Evolutionary conservation across 345 rosid genomes (phyloP).

Genomic region (Schrenkiella parvula): DNA sequence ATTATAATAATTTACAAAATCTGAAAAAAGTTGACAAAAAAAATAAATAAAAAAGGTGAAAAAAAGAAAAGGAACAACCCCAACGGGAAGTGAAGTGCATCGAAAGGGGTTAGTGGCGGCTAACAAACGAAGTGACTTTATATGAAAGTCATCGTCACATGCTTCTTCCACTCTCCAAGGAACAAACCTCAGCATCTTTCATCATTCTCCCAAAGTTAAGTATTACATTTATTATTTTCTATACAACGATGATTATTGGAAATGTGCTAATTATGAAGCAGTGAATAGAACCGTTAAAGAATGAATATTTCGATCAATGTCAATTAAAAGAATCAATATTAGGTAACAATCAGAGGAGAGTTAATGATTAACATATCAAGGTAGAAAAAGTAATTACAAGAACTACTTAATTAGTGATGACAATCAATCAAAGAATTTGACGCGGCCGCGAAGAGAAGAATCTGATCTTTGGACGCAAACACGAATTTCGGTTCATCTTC

Average conservation of each 20-base stretch:
- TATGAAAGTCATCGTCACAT: constrained; percentile 37
- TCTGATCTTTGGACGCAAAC: constrained; percentile 42
- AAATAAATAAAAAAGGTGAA: too few species aligned
- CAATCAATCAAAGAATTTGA: constrained; percentile 73
- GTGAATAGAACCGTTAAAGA: background rate
- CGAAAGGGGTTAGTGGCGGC: constrained; percentile 30
- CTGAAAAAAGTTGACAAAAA: too few species aligned
- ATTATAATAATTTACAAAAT: background rate
- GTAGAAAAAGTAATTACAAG: constrained; percentile 23
- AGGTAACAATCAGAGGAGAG: background rate
- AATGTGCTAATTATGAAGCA: constrained; percentile 1
- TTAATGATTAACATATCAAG: constrained; percentile 24
- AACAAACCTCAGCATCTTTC: constrained; percentile 27
- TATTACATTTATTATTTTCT: background rate
- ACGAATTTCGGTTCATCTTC: constrained; percentile 65
- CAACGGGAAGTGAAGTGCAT: constrained; percentile 26
- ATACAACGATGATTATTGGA: background rate
- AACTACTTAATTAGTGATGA: constrained; percentile 49
- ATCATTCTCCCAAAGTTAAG: constrained; percentile 35
- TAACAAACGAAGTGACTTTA: constrained; percentile 36
- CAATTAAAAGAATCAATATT: constrained; percentile 27
- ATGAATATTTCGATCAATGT: constrained; percentile 29
- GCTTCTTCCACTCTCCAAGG: constrained; percentile 35
- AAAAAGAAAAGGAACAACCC: constrained; percentile 3
- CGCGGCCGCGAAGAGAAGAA: constrained; percentile 54